Conservation (phyloP, 2,329 filamentous ascomycete species). For the Arthrobotrys iridis region DNA sequence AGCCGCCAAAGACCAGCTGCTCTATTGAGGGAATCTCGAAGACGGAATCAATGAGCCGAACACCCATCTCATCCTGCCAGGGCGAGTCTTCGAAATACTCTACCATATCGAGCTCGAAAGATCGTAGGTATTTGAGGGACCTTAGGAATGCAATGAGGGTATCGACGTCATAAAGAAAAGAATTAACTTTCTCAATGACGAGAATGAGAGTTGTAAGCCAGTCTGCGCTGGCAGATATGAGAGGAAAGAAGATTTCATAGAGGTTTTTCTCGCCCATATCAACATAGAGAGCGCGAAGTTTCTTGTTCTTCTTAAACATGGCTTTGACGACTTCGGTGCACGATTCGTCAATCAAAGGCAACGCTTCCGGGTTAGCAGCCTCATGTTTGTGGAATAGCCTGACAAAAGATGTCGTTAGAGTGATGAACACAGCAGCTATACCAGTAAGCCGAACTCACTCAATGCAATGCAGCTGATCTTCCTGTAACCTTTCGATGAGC, state of each 20-base stretch:
- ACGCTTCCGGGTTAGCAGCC: neutral
- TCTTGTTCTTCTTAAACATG: constrained; percentile 49
- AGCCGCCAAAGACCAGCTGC: constrained; percentile 46
- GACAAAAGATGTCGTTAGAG: neutral
- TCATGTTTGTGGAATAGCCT: constrained; percentile 1
- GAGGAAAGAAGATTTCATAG: constrained; percentile 51
- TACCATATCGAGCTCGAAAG: constrained; percentile 47
- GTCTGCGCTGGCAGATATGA: constrained; percentile 23
- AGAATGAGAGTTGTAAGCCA: constrained; percentile 46
- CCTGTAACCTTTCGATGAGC: constrained; percentile 24
- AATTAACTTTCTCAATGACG: constrained; percentile 37
- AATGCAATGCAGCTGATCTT: constrained; percentile 48
- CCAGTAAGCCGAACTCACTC: constrained; percentile 5
- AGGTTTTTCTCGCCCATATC: constrained; percentile 47
- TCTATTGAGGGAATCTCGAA: constrained; percentile 29
- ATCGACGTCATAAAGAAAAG: constrained; percentile 38
- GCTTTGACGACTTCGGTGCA: constrained; percentile 50
- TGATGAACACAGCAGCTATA: neutral
- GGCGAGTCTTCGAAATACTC: constrained; percentile 51
- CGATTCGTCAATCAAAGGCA: neutral
- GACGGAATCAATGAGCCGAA: constrained; percentile 33
- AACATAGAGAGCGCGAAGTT: constrained; percentile 46
- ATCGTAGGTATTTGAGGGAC: constrained; percentile 20
- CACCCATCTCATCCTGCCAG: constrained; percentile 28
- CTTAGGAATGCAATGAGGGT: constrained; percentile 20